Base-by-base conservation (phyloP, 495 filamentous ascomycete genomes). In the Lasiosphaeria ovina region DNA sequence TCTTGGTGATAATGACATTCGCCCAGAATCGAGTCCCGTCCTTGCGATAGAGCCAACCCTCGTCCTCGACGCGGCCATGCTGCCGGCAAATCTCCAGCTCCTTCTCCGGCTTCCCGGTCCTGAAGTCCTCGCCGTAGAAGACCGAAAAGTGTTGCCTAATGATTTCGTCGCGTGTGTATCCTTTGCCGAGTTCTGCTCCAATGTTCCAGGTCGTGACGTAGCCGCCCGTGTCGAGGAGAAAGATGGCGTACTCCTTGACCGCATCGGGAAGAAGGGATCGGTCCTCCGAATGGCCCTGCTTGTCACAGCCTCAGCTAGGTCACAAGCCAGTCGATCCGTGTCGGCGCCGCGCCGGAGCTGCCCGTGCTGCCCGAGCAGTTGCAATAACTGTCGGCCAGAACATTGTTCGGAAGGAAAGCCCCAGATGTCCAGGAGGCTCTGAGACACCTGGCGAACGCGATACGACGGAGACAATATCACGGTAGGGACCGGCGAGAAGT, bases 211-310 rank as follows among this genome's bases (percentile, higher is more conserved):
- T 87, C 3, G 76, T 77, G 32, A 88, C 80, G 59, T 79, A 63
- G 33, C 85, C 85, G 8, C 72, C 69, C 0, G 81, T 79, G 58
- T 88, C 84, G 42, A 88, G 74, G 69, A 88, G 83, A 64, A 87
- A 88, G 59, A 88, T 88, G 49, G 84, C 85, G 61, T 87, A 88
- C 59, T 87, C 85, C 65, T 84, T 85, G 59, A 87, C 83, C 0
- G 81, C 82, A 57, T 87, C 78, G 16, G 87, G 74, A 6, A 88
- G 71, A 44, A 85, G 34, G 70, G 48, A 11, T 70, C 59, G 51
- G 58, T 69, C 0, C 65, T 70, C 32, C 70, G 69, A 54, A 68
- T 64, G 58, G 68, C 61, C 38, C 68, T 67, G 1, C 75, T 71
- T 3, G 77, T 64, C 16, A 80, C 66, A 44, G 82, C 82, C 8